Base-by-base conservation (phyloP, 2,329 filamentous ascomycete genomes). In the Sarocladiaceae sp. region DNA sequence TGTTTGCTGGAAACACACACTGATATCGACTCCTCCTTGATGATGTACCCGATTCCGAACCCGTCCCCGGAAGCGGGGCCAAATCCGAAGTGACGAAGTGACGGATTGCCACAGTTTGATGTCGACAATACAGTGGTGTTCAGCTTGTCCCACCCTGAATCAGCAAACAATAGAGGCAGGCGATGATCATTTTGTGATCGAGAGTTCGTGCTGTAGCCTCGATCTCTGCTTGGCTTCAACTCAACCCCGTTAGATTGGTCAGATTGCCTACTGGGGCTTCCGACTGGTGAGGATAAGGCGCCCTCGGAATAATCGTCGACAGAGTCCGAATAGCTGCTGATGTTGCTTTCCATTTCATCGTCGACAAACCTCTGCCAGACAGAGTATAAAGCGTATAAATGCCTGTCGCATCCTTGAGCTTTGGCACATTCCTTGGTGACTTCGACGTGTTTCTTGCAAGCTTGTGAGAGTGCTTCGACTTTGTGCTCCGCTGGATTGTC, bases 51-150 rank as follows among this genome's bases (percentile, higher is more conserved):
- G 45, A 98, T 96, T 23, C 93, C 93, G 58, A 97, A 97, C 0
- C 93, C 93, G 52, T 96, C 89, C 2, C 83, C 91, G 1, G 87
- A 91, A 0, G 91, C 95, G 2, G 93, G 93, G 0, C 93, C 93
- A 60, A 98, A 98, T 3, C 93, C 93, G 56, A 98, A 98, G 56
- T 97, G 91, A 2, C 93, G 82, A 15, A 98, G 80, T 0, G 85
- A 88, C 0, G 93, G 93, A 64, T 97, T 98, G 47, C 93, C 93
- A 64, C 93, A 98, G 71, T 98, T 98, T n/a, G 90, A 96, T 0
- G 93, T 97, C 6, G 88, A 95, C 31, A 98, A 72, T 51, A 97
- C 88, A 7, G 91, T 97, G 50, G 79, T 94, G 70, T 97, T 97
- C 52, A 96, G 78, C 60, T 86, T 90, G 64, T 97, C 91, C 89